Evolutionary conservation across 202 grass and related monocot species (phyloP), one percentile per base, ranked within the genome.

Genomic region (Panicum virgatum): DNA sequence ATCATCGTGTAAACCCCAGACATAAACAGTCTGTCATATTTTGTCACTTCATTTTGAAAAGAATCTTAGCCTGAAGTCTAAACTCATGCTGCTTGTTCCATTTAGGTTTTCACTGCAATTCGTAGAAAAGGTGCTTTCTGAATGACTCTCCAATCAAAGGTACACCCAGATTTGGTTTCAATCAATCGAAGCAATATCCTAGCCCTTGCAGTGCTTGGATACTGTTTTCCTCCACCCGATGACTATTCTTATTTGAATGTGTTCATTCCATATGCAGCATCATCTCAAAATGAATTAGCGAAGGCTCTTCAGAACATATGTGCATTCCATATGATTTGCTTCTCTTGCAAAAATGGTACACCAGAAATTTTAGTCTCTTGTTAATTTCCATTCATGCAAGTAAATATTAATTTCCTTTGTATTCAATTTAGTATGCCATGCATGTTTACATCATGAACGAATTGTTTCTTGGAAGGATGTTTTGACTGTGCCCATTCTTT

Each of bases 291-390:
- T 71, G 87, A 96, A 67, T 75, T 99, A 26, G 64, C 94, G 43
- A 99, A 99, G 85, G 91, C 96, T 22, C 93, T 96, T 81, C 82
- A n/a, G n/a, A n/a, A n/a, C n/a, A n/a, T n/a, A n/a, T n/a, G n/a
- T n/a, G n/a, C n/a, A n/a, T n/a, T n/a, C n/a, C n/a, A n/a, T n/a
- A n/a, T n/a, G n/a, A n/a, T n/a, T n/a, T n/a, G n/a, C n/a, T n/a
- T n/a, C n/a, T n/a, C n/a, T n/a, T n/a, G n/a, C n/a, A n/a, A n/a
- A n/a, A n/a, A n/a, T n/a, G n/a, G n/a, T n/a, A n/a, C n/a, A n/a
- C n/a, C n/a, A n/a, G n/a, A n/a, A n/a, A n/a, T n/a, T n/a, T n/a
- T n/a, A n/a, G n/a, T n/a, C n/a, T n/a, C n/a, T n/a, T n/a, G n/a
- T n/a, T n/a, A n/a, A n/a, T n/a, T n/a, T n/a, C n/a, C n/a, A n/a